Evolutionary conservation across 1,284 basidiomycete genomes (phyloP), one percentile per base, ranked within the genome.

Genomic region (Marasmius fiardii): DNA sequence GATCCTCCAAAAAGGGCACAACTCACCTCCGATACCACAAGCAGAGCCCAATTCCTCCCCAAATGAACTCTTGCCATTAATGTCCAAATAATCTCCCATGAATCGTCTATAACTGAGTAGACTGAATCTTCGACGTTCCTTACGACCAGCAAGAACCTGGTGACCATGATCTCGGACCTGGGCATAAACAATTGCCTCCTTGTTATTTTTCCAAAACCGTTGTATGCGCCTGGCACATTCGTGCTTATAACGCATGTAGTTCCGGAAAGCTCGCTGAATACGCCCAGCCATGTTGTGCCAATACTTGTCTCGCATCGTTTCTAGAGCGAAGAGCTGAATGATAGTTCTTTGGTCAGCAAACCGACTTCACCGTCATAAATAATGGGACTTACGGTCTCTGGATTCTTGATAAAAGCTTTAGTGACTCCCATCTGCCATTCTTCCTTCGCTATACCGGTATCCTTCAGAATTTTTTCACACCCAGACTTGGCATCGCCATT

Each of bases 381-480:
- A 4, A 41, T n/a, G 37, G 52, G 45, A 44, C 18, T 24, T 66
- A 95, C 93, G 39, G 96, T 99, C 72, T 99, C 96, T 0, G 96
- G 96, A 69, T 96, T 98, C 81, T 99, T 99, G 76, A 99, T 99
- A 71, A 99, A 99, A 0, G 96, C 96, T 68, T 99, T 99, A 11
- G 96, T 97, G 2, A 90, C 86, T 61, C 97, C 96, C 94, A 99
- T 97, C 74, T 99, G 96, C 96, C 96, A 99, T 72, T 99, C 95
- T 55, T 98, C 96, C 65, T 85, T 88, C 2, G 93, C 85, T 63
- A 99, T 99, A 44, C 95, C 95, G 14, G 95, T 96, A 67, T 99
- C 96, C 60, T 82, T 91, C 50, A 99, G 76, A 60, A 99, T 99
- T 63, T 86, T 86, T 73, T 95, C 88, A 67, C 96, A 99, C 18